phyloP scores from a whole-genome alignment of 495 filamentous ascomycete species.

The Penicillium chermesinum region DNA sequence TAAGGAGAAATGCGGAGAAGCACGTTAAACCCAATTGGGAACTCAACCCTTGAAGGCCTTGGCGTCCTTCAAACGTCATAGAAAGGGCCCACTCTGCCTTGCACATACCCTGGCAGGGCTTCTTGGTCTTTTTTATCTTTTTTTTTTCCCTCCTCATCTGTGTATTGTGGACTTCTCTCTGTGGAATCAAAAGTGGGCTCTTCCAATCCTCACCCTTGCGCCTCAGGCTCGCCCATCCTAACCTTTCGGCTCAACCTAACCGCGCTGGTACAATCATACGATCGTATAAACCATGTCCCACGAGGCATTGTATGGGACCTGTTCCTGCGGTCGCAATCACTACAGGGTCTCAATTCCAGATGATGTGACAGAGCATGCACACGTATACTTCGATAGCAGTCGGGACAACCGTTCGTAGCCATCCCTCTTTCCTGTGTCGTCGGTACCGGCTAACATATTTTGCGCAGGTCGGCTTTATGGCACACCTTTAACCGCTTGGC shows the following conservation, averaged over 20 bases:
- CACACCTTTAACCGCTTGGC: conserved; percentile 67
- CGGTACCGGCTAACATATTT: conserved; percentile 7
- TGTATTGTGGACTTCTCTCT: not conserved
- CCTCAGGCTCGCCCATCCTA: not conserved
- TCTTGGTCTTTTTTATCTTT: conserved; percentile 2
- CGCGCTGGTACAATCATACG: conserved; percentile 12
- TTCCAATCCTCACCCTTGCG: not conserved
- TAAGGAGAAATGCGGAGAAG: conserved; percentile 23
- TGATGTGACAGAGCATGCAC: conserved; percentile 47
- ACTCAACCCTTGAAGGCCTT: conserved; percentile 20
- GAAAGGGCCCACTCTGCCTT: conserved; percentile 19
- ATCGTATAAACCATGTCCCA: conserved; percentile 28
- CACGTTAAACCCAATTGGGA: conserved; percentile 3
- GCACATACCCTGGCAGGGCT: conserved; percentile 9
- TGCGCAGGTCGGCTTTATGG: conserved; percentile 57
- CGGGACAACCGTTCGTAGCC: conserved; percentile 59
- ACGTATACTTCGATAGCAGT: conserved; percentile 66
- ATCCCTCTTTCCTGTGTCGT: not conserved
- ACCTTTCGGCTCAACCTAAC: not conserved
- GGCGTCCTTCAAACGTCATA: conserved; percentile 28
- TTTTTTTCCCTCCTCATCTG: not conserved
- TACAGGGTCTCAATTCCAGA: conserved; percentile 68
- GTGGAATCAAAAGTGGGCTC: not conserved
- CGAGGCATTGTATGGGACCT: conserved; percentile 63
- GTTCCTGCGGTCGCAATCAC: conserved; percentile 78